A percentile compares a stretch with the other conserved stretches of the same genome.
Evolutionary conservation across 805 yeast genomes (phyloP).

Genomic region (Diddensiella caesifluorescens): DNA sequence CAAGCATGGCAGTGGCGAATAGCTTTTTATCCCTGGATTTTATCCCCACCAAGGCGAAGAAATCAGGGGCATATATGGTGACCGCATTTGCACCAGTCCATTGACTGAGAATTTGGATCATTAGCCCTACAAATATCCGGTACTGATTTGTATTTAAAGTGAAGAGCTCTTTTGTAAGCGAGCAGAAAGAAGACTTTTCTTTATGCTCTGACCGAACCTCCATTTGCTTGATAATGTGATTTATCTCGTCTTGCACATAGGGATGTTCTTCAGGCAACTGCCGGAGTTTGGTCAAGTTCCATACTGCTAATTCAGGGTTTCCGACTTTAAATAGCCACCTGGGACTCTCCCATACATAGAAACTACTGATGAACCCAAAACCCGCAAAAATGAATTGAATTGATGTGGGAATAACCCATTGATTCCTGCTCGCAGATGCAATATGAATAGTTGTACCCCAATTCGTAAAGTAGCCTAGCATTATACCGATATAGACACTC

Average conservation of each 20-base stretch:
- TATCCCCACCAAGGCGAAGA: conserved; percentile 45
- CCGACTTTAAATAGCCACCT: conserved; percentile 47
- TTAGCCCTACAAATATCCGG: conserved; percentile 41
- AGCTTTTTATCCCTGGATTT: conserved; percentile 35
- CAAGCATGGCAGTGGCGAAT: conserved; percentile 48
- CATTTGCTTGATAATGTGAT: conserved; percentile 38
- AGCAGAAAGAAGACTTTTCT: conserved; percentile 41
- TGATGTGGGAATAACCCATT: conserved; percentile 51
- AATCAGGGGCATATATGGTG: conserved; percentile 52
- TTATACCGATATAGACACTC: conserved; percentile 51
- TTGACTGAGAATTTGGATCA: conserved; percentile 47
- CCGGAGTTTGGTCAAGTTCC: conserved; percentile 41
- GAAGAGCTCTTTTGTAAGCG: conserved; percentile 29
- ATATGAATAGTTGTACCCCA: conserved; percentile 49
- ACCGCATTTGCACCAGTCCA: conserved; percentile 58
- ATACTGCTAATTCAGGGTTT: conserved; percentile 37
- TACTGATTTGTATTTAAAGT: too few relatives aligned
- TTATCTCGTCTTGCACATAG: conserved; percentile 46
- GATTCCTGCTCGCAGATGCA: conserved; percentile 33
- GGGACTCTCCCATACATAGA: conserved; percentile 46
- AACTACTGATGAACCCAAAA: conserved; percentile 38
- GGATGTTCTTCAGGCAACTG: conserved; percentile 44
- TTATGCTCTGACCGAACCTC: conserved; percentile 28
- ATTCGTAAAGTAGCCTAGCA: conserved; percentile 45
- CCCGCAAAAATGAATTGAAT: conserved; percentile 47